Evolutionary conservation across 805 yeast species (phyloP).

Genomic region (Saturnispora galanensis): DNA sequence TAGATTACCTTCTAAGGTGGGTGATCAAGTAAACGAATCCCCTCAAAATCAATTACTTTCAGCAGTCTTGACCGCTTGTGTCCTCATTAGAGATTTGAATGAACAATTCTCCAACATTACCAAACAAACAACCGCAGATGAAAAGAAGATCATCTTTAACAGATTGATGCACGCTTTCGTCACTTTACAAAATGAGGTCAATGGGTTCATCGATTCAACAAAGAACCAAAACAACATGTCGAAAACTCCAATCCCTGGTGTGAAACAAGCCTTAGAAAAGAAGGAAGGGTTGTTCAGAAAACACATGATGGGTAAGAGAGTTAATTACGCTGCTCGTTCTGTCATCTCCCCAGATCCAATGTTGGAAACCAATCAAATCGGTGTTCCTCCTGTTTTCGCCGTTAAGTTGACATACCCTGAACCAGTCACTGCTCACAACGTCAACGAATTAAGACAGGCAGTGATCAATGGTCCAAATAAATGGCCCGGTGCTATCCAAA

Average conservation of each 20-base stretch:
- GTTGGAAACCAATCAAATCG: constrained; percentile 94
- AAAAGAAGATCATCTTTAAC: constrained; percentile 62
- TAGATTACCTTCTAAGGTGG: constrained; percentile 91
- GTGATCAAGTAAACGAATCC: constrained; percentile 94
- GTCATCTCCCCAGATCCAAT: constrained; percentile 99
- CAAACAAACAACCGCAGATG: constrained; percentile 52
- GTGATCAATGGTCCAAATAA: constrained; percentile 95
- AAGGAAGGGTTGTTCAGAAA: constrained; percentile 97
- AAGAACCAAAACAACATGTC: constrained; percentile 70
- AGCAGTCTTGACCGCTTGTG: constrained; percentile 67
- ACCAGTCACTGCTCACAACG: constrained; percentile 90
- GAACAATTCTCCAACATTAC: constrained; percentile 65
- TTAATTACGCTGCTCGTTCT: constrained; percentile 96
- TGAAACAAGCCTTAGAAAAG: constrained; percentile 95
- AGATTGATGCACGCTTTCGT: constrained; percentile 94
- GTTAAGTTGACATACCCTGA: constrained; percentile 93
- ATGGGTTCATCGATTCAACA: constrained; percentile 85
- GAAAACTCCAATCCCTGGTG: constrained; percentile 80
- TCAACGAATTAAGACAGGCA: constrained; percentile 83
- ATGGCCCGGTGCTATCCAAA: constrained; percentile 98
- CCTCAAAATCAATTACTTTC: constrained; percentile 83
- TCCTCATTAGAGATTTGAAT: constrained; percentile 79
- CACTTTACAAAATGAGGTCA: constrained; percentile 88
- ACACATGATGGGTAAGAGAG: constrained; percentile 99
- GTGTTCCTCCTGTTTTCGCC: constrained; percentile 98